Conservation (phyloP, 352 stramenopile genomes). For the Pythium sukuiense region DNA sequence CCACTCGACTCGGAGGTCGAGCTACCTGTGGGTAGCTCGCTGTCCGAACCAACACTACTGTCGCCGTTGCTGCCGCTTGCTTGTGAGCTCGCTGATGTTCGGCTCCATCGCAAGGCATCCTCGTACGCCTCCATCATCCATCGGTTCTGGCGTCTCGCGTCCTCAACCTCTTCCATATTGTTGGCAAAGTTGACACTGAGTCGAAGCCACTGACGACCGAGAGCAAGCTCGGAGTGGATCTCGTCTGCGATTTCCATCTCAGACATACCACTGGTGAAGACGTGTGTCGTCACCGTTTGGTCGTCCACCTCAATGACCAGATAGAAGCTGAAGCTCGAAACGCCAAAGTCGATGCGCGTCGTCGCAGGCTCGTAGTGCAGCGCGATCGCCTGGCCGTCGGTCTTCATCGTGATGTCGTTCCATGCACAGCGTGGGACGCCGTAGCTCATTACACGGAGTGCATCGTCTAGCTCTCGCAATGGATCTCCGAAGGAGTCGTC, state of each 20-base stretch:
- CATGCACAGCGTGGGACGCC: neutral
- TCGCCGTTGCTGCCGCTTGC: neutral
- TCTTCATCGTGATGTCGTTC: conserved; percentile 1
- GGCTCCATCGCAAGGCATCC: neutral
- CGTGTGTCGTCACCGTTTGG: neutral
- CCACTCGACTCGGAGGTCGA: neutral
- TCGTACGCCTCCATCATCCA: neutral
- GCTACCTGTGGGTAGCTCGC: neutral
- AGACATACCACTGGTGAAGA: neutral
- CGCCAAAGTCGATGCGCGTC: neutral
- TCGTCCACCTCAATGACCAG: neutral
- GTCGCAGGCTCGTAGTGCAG: neutral
- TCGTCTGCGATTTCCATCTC: neutral
- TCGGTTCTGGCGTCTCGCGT: neutral
- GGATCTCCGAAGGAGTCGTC: neutral
- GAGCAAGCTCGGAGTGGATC: neutral
- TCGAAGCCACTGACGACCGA: neutral
- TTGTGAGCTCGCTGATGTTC: neutral
- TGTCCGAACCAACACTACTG: neutral
- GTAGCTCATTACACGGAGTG: neutral
- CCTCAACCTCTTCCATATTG: neutral
- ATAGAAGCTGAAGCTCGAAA: neutral
- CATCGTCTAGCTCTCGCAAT: neutral
- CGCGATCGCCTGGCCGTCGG: neutral
- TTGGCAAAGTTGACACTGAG: neutral